Evolutionary conservation across 805 yeast genomes (phyloP).

Genomic region (Schwanniomyces polymorphus): DNA sequence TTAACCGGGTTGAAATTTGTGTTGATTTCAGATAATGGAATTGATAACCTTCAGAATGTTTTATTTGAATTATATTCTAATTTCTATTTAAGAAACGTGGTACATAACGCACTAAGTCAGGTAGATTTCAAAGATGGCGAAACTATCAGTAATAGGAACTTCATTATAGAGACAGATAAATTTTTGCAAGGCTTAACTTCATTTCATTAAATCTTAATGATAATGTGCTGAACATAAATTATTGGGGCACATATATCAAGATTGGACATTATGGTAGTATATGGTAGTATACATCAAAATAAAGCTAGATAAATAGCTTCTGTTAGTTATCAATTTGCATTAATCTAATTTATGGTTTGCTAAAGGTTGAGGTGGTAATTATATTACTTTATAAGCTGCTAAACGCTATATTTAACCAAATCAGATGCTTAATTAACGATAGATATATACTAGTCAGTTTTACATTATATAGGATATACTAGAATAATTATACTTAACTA

Average conservation of each 20-base stretch:
- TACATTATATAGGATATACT: background rate
- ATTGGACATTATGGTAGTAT: too few relatives aligned
- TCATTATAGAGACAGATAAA: slow-evolving; percentile 55
- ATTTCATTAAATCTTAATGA: background rate
- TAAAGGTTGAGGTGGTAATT: too few relatives aligned
- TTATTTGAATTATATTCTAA: slow-evolving; percentile 60
- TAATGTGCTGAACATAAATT: too few relatives aligned
- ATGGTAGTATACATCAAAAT: too few relatives aligned
- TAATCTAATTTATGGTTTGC: too few relatives aligned
- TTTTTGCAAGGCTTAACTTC: slow-evolving; percentile 31
- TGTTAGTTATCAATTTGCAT: too few relatives aligned
- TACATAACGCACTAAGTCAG: slow-evolving; percentile 53
- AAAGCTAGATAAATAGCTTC: too few relatives aligned
- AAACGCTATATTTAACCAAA: too few relatives aligned
- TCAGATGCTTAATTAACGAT: too few relatives aligned
- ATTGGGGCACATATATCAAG: too few relatives aligned
- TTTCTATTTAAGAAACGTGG: slow-evolving; percentile 60
- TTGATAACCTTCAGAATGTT: slow-evolving; percentile 54
- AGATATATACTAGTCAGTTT: too few relatives aligned
- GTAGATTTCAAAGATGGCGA: slow-evolving; percentile 56
- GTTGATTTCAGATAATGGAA: slow-evolving; percentile 63
- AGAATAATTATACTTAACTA: background rate
- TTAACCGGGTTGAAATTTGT: slow-evolving; percentile 77
- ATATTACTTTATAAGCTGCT: too few relatives aligned
- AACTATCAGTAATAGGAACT: slow-evolving; percentile 56